These are phyloP conservation scores for Yamadazyma oceani DNA, from an alignment of 1,139 yeast species.

Conservation along the genomic window DNA sequence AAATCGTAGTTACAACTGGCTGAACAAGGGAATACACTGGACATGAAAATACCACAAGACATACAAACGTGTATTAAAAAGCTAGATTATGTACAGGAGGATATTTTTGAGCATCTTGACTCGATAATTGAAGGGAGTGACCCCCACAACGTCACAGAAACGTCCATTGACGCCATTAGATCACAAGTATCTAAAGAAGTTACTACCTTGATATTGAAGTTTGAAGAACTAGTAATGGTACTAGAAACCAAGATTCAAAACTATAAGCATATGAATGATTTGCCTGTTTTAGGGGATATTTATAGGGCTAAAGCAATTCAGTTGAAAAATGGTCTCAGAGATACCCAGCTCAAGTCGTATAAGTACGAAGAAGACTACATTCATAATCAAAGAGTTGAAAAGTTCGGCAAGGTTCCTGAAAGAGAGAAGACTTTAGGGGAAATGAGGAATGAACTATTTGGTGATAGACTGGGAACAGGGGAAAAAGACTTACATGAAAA, in stretches of 20 bases:
- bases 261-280: constrained; percentile 9
- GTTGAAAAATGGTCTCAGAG: constrained; percentile 24
- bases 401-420: constrained; percentile 19
- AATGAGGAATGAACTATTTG: constrained; percentile 15
- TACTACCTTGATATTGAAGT: constrained; percentile 14
- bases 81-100: constrained; percentile 7
- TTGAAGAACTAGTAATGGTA: constrained; percentile 22
- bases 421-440: constrained; percentile 14
- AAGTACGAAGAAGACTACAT: constrained; percentile 24
- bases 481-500: constrained; percentile 15
- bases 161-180: constrained; percentile 19
- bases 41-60: constrained; percentile 5
- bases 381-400: constrained; percentile 29
- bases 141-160: constrained; percentile 9
- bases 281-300: constrained; percentile 12
- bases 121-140: constrained; percentile 14
- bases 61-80: constrained; percentile 1
- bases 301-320: constrained; percentile 24
- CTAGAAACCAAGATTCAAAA: constrained; percentile 15
- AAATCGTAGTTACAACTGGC: no score
- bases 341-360: constrained; percentile 27
- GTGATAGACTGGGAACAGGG: constrained; percentile 16
- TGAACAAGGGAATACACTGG: no score
- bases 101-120: constrained; percentile 14
- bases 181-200: constrained; percentile 17